Evolutionary conservation across 2,329 filamentous ascomycete species (phyloP).

Genomic region (Colletotrichum liriopes): DNA sequence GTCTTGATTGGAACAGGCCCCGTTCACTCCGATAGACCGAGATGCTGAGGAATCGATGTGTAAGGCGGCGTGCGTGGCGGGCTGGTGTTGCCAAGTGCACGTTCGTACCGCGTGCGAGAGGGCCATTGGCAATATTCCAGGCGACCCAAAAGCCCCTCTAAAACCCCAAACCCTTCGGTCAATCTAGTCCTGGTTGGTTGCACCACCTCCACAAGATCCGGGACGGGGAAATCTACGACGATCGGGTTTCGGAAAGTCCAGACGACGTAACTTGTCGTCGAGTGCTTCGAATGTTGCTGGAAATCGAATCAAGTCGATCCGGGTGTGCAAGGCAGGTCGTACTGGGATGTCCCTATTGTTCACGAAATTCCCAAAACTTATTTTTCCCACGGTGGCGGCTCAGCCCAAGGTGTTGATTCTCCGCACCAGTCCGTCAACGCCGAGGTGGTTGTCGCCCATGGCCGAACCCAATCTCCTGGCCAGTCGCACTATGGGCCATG

Average conservation of each 20-base stretch:
- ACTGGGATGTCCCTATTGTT: not conserved
- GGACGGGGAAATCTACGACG: constrained; percentile 39
- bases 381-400: not conserved
- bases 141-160: constrained; percentile 3
- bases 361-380: not conserved
- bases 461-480: constrained; percentile 4
- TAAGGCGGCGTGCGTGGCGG: constrained; percentile 26
- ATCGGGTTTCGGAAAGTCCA: constrained; percentile 38
- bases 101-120: not conserved
- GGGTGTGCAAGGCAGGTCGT: not conserved
- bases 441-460: not conserved
- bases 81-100: constrained; percentile 3
- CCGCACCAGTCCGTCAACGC: not conserved
- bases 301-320: not conserved
- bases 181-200: not conserved
- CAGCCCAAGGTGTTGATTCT: constrained; percentile 5
- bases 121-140: not conserved
- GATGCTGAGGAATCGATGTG: constrained; percentile 36
- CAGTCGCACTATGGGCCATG: constrained; percentile 6
- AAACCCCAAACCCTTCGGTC: not conserved
- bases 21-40: constrained; percentile 25
- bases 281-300: not conserved
- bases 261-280: constrained; percentile 14
- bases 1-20: constrained; percentile 26
- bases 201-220: constrained; percentile 23